These are phyloP conservation scores for Arthroderma sp. DNA, from an alignment of 2,329 filamentous ascomycete genomes.

Conservation along the genomic window DNA sequence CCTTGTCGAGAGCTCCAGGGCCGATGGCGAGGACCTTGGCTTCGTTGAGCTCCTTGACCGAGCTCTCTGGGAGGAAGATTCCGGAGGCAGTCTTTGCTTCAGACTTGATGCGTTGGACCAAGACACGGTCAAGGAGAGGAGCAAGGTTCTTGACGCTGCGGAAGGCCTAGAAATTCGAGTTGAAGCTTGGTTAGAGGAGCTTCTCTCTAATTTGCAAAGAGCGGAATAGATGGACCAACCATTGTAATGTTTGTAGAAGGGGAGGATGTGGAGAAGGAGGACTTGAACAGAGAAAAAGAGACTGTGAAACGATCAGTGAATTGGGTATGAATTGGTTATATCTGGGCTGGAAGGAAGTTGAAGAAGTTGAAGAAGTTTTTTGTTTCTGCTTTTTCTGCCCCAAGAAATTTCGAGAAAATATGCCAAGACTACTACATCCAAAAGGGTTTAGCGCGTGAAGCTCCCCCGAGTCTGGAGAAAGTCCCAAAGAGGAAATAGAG, in stretches of 20 bases:
- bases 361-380: constrained; percentile 11
- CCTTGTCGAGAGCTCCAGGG: constrained; percentile 73
- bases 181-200: constrained; percentile 6
- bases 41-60: constrained; percentile 97
- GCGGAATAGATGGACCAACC: constrained; percentile 8
- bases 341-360: neutral
- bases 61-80: constrained; percentile 94
- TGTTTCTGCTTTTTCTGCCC: constrained; percentile 1
- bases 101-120: constrained; percentile 95
- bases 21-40: constrained; percentile 92
- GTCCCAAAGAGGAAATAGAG: neutral
- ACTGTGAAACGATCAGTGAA: neutral
- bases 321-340: neutral
- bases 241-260: constrained; percentile 7
- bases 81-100: constrained; percentile 92
- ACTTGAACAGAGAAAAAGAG: neutral
- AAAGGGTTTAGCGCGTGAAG: constrained; percentile 6
- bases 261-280: neutral
- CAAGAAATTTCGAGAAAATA: constrained; percentile 19
- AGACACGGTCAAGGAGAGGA: constrained; percentile 92
- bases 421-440: constrained; percentile 13
- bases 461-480: neutral
- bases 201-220: constrained; percentile 1
- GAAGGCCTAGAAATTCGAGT: constrained; percentile 43
- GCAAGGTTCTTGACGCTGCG: constrained; percentile 91